Conservation (phyloP, 2,329 filamentous ascomycete genomes). For the Cladobotryum mycophilum region DNA sequence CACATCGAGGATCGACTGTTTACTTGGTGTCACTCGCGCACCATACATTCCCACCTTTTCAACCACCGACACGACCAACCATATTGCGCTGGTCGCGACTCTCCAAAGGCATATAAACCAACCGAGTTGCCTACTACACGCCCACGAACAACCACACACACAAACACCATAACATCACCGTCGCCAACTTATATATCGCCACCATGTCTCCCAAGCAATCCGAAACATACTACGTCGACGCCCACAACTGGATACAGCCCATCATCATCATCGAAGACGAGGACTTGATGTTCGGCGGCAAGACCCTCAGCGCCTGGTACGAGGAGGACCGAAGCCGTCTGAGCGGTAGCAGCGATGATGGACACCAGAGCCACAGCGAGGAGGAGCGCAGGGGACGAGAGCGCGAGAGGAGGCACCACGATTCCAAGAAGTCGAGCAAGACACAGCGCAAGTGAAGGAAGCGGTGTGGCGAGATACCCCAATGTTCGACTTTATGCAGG, state of each 20-base stretch:
- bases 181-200: neutral
- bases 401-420: conserved; percentile 28
- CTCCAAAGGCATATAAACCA: neutral
- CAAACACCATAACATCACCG: neutral
- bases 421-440: conserved; percentile 18
- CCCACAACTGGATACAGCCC: conserved; percentile 43
- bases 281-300: conserved; percentile 55
- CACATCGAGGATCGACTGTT: too few species aligned
- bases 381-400: conserved; percentile 34
- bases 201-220: conserved; percentile 20
- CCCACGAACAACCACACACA: neutral
- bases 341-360: conserved; percentile 30
- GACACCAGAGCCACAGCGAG: conserved; percentile 26
- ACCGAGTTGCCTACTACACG: neutral
- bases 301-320: conserved; percentile 53
- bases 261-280: conserved; percentile 56
- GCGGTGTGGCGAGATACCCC: neutral
- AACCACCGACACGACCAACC: neutral
- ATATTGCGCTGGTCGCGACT: conserved; percentile 8
- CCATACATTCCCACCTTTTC: neutral
- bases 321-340: conserved; percentile 41
- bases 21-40: neutral
- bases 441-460: conserved; percentile 25
- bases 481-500: neutral
- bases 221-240: conserved; percentile 22